phyloP scores from a whole-genome alignment of 1,284 basidiomycete species.

The Trichosporon coremiiforme region DNA sequence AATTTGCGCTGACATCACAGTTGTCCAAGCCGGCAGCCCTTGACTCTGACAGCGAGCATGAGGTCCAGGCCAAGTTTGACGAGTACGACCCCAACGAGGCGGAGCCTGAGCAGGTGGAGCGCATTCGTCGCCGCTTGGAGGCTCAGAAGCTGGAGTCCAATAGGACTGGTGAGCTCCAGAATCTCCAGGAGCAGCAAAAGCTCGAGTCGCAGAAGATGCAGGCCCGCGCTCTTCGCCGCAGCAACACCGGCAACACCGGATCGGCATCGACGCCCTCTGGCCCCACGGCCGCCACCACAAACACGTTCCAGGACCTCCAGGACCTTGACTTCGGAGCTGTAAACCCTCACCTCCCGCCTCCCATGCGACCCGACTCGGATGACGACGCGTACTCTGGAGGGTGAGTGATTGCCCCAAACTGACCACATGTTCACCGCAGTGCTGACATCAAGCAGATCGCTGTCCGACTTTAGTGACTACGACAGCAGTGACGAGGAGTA shows the following conservation, averaged over 20 bases:
- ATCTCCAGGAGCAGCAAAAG: conserved; percentile 56
- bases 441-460: conserved; percentile 62
- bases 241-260: conserved; percentile 18
- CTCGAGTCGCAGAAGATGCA: conserved; percentile 63
- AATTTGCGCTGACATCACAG: conserved; percentile 33
- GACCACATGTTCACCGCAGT: too few species aligned
- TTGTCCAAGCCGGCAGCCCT: conserved; percentile 60
- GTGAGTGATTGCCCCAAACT: conserved; percentile 9
- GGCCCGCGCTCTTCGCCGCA: conserved; percentile 32
- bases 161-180: conserved; percentile 60
- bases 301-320: conserved; percentile 66
- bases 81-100: conserved; percentile 12
- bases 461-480: conserved; percentile 90
- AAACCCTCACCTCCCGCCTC: conserved; percentile 47
- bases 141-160: conserved; percentile 56
- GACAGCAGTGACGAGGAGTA: conserved; percentile 75
- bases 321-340: conserved; percentile 62
- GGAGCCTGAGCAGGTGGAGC: conserved; percentile 30
- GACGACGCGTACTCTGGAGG: conserved; percentile 38
- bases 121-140: conserved; percentile 45
- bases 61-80: conserved; percentile 23
- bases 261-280: not conserved
- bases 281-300: not conserved
- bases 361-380: conserved; percentile 54
- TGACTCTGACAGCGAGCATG: conserved; percentile 58